Percentiles rank a stretch among this genome's conserved stretches.
These are phyloP conservation scores for Plectosphaerella cucumerina DNA, from an alignment of 2,329 filamentous ascomycete genomes.

Conservation along the genomic window DNA sequence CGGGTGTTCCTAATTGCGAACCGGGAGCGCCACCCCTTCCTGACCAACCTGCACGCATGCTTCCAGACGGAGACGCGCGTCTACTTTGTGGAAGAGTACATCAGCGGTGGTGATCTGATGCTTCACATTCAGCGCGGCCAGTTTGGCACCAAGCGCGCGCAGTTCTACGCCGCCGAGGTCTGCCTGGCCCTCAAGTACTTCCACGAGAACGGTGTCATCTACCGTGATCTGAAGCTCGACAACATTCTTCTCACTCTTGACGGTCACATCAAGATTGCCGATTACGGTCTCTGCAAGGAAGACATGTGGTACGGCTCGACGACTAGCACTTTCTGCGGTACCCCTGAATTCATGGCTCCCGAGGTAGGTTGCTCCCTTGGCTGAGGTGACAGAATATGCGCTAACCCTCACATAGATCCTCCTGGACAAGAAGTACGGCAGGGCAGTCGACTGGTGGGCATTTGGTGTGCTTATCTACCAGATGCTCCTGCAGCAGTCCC, in stretches of 20 bases:
- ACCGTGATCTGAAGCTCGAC: slow-evolving; percentile 90
- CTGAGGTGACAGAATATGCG: slow-evolving; percentile 1
- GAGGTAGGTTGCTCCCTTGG: slow-evolving; percentile 57
- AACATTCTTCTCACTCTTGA: slow-evolving; percentile 92
- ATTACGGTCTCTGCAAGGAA: slow-evolving; percentile 98
- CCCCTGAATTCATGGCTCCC: slow-evolving; percentile 99
- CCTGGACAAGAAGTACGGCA: slow-evolving; percentile 95
- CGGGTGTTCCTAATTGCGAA: slow-evolving; percentile 95
- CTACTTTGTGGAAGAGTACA: slow-evolving; percentile 99
- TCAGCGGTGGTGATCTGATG: slow-evolving; percentile 98
- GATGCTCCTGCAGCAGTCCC: slow-evolving; percentile 98
- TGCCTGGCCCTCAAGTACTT: slow-evolving; percentile 98
- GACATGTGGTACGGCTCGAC: slow-evolving; percentile 99
- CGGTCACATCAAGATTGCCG: slow-evolving; percentile 96
- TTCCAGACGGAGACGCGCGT: slow-evolving; percentile 98
- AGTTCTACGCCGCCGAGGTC: slow-evolving; percentile 98
- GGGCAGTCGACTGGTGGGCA: slow-evolving; percentile 98
- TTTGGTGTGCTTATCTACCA: slow-evolving; percentile 99
- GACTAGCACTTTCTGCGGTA: slow-evolving; percentile 97
- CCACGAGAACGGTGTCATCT: slow-evolving; percentile 98
- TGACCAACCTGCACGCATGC: slow-evolving; percentile 92
- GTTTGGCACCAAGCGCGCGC: slow-evolving; percentile 91
- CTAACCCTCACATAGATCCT: slow-evolving; percentile 64
- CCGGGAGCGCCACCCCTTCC: slow-evolving; percentile 92
- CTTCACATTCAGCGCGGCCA: slow-evolving; percentile 96